A percentile compares a stretch with the other conserved stretches of the same genome.
Conservation (phyloP, 176 grass and related monocot species). For the barley (Hordeum vulgare) region MorexV3_pseudomolecules_assembly NC_058524.1:148906324-148906823, state of each 20-base stretch:
- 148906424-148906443: no score
- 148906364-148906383: background rate
- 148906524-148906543: constrained; percentile 83
- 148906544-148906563: background rate
- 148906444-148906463: constrained; percentile 89
- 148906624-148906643: background rate
- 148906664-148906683: constrained; percentile 56
- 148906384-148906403: background rate
- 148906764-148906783: constrained; percentile 71
- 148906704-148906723: constrained; percentile 81
- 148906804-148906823: constrained; percentile 91
- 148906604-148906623: background rate
- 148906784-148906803: constrained; percentile 85
- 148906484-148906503: constrained; percentile 84
- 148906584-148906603: background rate
- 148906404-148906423: no score
- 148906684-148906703: constrained; percentile 88
- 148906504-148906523: constrained; percentile 92
- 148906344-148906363: background rate
- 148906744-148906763: constrained; percentile 58
- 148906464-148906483: constrained; percentile 72
- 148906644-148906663: background rate
- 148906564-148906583: background rate
- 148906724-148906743: constrained; percentile 61
- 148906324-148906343: background rate